Percentiles rank a stretch among this genome's conserved stretches.
Conservation (phyloP, 1,139 yeast species). For the Hyphopichia fennica region DNA sequence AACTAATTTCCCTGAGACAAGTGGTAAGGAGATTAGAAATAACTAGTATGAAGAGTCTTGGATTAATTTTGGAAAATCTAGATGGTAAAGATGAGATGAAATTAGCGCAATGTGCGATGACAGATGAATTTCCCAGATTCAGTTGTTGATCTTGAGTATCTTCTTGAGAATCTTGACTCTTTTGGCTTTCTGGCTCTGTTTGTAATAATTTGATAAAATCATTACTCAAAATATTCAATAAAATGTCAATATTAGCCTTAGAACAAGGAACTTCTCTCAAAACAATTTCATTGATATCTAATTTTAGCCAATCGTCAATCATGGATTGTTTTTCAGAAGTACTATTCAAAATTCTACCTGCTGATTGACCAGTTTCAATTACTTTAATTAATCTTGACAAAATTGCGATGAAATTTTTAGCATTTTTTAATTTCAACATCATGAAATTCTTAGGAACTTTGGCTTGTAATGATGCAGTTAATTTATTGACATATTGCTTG, state of each 20-base stretch:
- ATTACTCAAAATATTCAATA: constrained; percentile 38
- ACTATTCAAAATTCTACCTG: constrained; percentile 50
- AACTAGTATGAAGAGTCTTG: constrained; percentile 57
- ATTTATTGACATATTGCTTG: constrained; percentile 38
- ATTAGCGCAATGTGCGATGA: constrained; percentile 16
- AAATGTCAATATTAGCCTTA: constrained; percentile 25
- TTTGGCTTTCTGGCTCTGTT: constrained; percentile 1
- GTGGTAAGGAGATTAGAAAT: constrained; percentile 58
- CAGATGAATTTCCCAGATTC: constrained; percentile 2
- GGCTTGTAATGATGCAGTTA: constrained; percentile 33
- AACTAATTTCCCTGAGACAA: constrained; percentile 64
- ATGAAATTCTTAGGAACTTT: constrained; percentile 55
- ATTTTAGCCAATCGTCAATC: constrained; percentile 60
- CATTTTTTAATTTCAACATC: constrained; percentile 52
- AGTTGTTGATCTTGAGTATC: constrained; percentile 5
- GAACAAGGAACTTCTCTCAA: constrained; percentile 58
- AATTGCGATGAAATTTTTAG: constrained; percentile 56
- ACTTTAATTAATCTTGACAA: constrained; percentile 59
- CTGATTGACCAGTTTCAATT: constrained; percentile 59
- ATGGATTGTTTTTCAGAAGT: constrained; percentile 49
- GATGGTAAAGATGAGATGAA: constrained; percentile 46
- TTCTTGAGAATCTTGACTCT: constrained; percentile 1
- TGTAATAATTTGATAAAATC: constrained; percentile 35
- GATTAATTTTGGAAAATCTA: constrained; percentile 46
- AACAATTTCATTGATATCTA: constrained; percentile 52